Conservation (phyloP, 257 asterid genomes). For the Avicennia marina region DNA sequence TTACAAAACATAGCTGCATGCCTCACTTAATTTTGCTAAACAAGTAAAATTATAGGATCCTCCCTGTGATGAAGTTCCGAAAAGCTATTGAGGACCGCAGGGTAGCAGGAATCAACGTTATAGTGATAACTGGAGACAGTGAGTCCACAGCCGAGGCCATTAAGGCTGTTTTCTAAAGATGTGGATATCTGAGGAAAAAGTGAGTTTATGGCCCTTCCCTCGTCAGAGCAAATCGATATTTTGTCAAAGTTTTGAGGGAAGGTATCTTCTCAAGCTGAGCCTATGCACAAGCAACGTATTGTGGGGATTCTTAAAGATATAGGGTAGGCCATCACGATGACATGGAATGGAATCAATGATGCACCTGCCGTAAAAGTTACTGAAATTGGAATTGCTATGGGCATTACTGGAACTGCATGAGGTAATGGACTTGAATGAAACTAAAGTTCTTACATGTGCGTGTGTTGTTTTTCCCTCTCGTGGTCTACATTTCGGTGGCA, state of each 20-base stretch:
- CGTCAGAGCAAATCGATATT: conserved; percentile 49
- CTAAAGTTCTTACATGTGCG: too few relatives aligned
- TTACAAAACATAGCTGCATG: not conserved
- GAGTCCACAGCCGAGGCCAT: conserved; percentile 92
- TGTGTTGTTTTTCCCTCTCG: too few relatives aligned
- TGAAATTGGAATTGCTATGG: conserved; percentile 95
- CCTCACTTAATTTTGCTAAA: not conserved
- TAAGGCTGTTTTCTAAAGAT: conserved; percentile 48
- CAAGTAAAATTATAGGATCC: conserved; percentile 93
- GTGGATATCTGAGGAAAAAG: conserved; percentile 58
- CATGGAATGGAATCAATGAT: conserved; percentile 96
- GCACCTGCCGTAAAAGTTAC: conserved; percentile 94
- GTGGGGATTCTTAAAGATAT: conserved; percentile 78
- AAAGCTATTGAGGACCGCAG: conserved; percentile 70
- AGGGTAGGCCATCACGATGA: conserved; percentile 92
- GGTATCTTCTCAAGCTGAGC: conserved; percentile 89
- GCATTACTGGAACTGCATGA: conserved; percentile 88
- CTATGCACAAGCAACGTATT: conserved; percentile 85
- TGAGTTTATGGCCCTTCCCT: conserved; percentile 68
- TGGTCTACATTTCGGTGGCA: too few relatives aligned
- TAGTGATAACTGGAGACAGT: conserved; percentile 95
- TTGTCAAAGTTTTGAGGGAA: conserved; percentile 66
- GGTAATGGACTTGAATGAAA: too few relatives aligned
- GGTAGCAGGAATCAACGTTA: conserved; percentile 78
- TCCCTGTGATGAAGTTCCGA: conserved; percentile 84